Percentiles rank a stretch among this genome's conserved stretches.
These are phyloP conservation scores for Phlyctochytrium bullatum DNA, from an alignment of 192 early-diverging fungal species.

Conservation along the genomic window DNA sequence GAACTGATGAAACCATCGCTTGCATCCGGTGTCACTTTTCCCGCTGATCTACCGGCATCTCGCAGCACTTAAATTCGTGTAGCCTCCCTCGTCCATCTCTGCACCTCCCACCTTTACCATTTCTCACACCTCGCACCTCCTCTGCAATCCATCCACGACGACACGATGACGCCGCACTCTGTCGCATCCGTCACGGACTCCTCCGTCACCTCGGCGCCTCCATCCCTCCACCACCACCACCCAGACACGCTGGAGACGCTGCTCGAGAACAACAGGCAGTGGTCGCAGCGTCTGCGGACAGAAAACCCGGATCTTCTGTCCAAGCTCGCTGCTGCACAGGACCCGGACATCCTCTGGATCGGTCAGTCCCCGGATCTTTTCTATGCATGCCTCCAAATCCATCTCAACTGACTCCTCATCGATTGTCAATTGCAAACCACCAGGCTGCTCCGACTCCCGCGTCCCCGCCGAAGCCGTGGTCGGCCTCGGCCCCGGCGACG, in stretches of 20 bases:
- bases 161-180: no score
- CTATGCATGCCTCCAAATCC: neutral
- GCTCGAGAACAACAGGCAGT: conserved; percentile 39
- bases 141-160: no score
- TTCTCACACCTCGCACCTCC: no score
- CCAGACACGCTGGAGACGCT: conserved; percentile 25
- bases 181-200: no score
- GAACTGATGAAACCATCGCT: no score
- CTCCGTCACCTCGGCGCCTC: no score
- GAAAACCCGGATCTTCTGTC: conserved; percentile 71
- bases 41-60: no score
- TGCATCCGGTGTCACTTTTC: no score
- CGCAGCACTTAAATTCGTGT: no score
- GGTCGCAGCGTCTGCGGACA: conserved; percentile 31
- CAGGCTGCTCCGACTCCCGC: conserved; percentile 85
- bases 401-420: neutral
- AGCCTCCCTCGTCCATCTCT: no score
- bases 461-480: conserved; percentile 78
- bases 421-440: neutral
- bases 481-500: conserved; percentile 68
- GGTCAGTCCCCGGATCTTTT: conserved; percentile 47
- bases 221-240: no score
- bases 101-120: no score
- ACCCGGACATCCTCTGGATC: conserved; percentile 87
- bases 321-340: conserved; percentile 69